These are phyloP conservation scores for Periconia macrospinosa DNA, from an alignment of 2,329 filamentous ascomycete genomes.

Conservation along the genomic window DNA sequence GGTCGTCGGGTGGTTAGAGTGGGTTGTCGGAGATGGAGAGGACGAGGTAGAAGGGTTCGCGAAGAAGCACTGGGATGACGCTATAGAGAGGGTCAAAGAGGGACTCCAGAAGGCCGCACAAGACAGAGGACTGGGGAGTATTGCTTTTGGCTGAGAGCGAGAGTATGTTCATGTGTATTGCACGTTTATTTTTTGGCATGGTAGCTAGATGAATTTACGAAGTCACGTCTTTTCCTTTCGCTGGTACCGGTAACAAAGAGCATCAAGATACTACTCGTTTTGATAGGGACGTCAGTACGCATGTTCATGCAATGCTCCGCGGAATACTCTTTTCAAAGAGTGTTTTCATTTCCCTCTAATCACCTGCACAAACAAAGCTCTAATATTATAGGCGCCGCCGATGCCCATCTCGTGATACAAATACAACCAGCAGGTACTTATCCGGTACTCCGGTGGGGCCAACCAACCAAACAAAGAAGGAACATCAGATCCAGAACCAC, in stretches of 20 bases:
- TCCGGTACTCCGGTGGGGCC: not conserved
- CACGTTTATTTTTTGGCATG: not conserved
- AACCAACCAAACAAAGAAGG: not conserved
- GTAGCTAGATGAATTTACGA: too few species aligned
- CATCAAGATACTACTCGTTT: too few species aligned
- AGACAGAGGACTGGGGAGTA: slow-evolving; percentile 49
- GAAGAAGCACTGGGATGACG: slow-evolving; percentile 36
- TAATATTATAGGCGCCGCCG: not conserved
- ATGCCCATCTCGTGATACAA: not conserved
- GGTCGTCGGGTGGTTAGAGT: slow-evolving; percentile 66
- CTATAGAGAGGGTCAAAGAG: slow-evolving; percentile 44
- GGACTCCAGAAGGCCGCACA: slow-evolving; percentile 47
- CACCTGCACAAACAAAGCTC: not conserved
- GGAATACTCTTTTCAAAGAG: too few species aligned
- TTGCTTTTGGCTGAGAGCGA: slow-evolving; percentile 33
- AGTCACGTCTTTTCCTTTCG: too few species aligned
- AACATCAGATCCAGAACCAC: too few species aligned
- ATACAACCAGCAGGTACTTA: not conserved
- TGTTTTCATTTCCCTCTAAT: not conserved
- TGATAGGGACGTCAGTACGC: too few species aligned
- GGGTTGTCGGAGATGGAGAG: slow-evolving; percentile 38
- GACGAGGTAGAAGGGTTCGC: slow-evolving; percentile 14
- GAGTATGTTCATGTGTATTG: not conserved
- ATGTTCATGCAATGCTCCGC: too few species aligned
- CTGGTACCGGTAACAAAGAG: too few species aligned